Evolutionary conservation across 169 alveolate species (phyloP).

Genomic region (Cryptosporidium tyzzeri): DNA sequence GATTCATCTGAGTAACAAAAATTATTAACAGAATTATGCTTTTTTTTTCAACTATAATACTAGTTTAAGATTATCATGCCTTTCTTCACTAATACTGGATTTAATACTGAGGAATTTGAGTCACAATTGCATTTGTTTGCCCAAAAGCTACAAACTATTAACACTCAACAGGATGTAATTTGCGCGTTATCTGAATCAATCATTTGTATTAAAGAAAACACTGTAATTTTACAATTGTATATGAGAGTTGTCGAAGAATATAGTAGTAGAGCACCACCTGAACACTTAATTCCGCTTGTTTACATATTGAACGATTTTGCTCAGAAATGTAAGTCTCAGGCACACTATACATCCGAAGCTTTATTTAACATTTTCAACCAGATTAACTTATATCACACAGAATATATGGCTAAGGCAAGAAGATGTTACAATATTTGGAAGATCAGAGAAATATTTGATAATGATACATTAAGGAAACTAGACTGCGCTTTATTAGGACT

Average conservation of each 20-base stretch:
- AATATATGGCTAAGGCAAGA: constrained; percentile 76
- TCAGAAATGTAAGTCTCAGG: constrained; percentile 68
- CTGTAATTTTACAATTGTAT: constrained; percentile 60
- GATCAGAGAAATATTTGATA: constrained; percentile 59
- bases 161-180: constrained; percentile 69
- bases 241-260: constrained; percentile 70
- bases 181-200: constrained; percentile 63
- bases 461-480: constrained; percentile 32
- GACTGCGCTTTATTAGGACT: constrained; percentile 62
- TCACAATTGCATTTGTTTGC: constrained; percentile 34
- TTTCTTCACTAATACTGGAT: constrained; percentile 6
- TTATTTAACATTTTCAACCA: constrained; percentile 53
- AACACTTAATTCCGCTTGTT: constrained; percentile 64
- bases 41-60: background rate
- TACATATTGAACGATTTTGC: constrained; percentile 66
- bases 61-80: background rate
- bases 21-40: background rate
- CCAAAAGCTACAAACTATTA: constrained; percentile 20
- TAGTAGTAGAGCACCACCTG: constrained; percentile 74
- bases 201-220: constrained; percentile 42
- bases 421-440: constrained; percentile 74
- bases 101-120: constrained; percentile 69
- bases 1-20: background rate
- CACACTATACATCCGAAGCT: constrained; percentile 66
- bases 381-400: constrained; percentile 52